Base-by-base conservation (phyloP, 345 rosid species). In the Isatis tinctoria region DNA sequence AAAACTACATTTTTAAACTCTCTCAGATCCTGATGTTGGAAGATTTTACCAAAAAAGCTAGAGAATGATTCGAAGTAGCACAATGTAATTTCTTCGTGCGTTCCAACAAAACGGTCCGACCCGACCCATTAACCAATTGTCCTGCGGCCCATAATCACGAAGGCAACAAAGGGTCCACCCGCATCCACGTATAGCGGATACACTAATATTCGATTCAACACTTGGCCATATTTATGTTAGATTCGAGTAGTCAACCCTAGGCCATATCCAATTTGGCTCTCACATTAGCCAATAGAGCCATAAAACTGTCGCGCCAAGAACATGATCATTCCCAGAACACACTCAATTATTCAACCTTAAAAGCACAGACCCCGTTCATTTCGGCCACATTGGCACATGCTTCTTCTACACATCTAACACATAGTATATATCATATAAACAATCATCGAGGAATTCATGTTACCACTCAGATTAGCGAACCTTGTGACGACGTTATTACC, bases 401-500 rank as follows among this genome's bases (percentile, higher is more conserved):
- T 5, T 13, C 36, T 5, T 13, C 27, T 12, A 58, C 60, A 45
- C 67, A 27, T 43, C 65, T 52, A 3, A 7, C 22, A 43, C 41
- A 51, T 37, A n/a, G n/a, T n/a, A 9, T 17, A 36, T 16, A 28
- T 30, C 72, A 14, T 60, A 53, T 40, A 14, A 52, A 56, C 22
- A 53, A 73, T 30, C 6, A 63, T 5, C 47, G 10, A 40, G 10
- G 28, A 51, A 40, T 49, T 44, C 63, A 73, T 52, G 63, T 73
- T 52, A 27, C 27, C 53, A 52, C 17, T 36, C 16, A 48, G 67
- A 45, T 60, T 39, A 54, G 60, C 36, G 62, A 69, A 57, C 11
- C 28, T 33, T 53, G 63, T 60, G 79, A 74, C 74, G 79, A 74
- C 74, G 73, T 75, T 75, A 75, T 68, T 60, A 75, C 69, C 79